These are phyloP conservation scores for Adansonia digitata DNA, from an alignment of 345 rosid genomes.

Conservation along the genomic window DNA sequence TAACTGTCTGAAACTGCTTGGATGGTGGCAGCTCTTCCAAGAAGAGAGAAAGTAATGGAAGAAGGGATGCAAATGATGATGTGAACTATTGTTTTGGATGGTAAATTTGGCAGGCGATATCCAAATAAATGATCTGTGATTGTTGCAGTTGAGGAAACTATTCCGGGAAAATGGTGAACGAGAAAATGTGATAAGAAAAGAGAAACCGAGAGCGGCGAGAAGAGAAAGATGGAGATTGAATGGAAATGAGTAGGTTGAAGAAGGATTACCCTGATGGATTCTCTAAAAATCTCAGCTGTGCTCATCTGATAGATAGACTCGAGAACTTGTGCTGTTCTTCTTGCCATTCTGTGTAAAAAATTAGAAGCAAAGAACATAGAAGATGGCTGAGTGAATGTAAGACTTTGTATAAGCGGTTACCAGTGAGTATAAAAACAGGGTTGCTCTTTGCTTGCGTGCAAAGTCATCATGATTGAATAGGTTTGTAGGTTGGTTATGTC, in stretches of 20 bases:
- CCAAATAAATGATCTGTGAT: conserved; percentile 13
- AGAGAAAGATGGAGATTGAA: conserved; percentile 26
- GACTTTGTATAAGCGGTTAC: not conserved
- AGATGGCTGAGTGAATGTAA: conserved; percentile 3
- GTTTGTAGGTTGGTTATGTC: not conserved
- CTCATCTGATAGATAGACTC: conserved; percentile 19
- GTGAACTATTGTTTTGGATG: conserved; percentile 20
- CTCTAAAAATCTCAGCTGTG: conserved; percentile 21
- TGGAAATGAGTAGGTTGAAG: conserved; percentile 28
- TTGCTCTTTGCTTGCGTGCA: not conserved
- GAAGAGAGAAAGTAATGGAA: conserved; percentile 22
- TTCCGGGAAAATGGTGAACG: conserved; percentile 14
- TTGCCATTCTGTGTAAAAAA: conserved; percentile 8
- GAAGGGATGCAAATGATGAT: conserved; percentile 28
- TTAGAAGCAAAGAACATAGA: not conserved
- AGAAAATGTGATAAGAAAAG: conserved; percentile 29
- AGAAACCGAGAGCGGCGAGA: conserved; percentile 29
- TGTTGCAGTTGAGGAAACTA: conserved; percentile 9
- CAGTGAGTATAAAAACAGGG: not conserved
- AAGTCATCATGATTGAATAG: conserved; percentile 1
- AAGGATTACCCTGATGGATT: conserved; percentile 31
- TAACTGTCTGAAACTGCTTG: conserved; percentile 33
- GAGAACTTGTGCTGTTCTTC: conserved; percentile 18
- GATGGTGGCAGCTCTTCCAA: conserved; percentile 27
- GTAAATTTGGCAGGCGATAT: conserved; percentile 3